phyloP scores from a whole-genome alignment of 2,329 filamentous ascomycete species.

The Fusarium papillatum region DNA sequence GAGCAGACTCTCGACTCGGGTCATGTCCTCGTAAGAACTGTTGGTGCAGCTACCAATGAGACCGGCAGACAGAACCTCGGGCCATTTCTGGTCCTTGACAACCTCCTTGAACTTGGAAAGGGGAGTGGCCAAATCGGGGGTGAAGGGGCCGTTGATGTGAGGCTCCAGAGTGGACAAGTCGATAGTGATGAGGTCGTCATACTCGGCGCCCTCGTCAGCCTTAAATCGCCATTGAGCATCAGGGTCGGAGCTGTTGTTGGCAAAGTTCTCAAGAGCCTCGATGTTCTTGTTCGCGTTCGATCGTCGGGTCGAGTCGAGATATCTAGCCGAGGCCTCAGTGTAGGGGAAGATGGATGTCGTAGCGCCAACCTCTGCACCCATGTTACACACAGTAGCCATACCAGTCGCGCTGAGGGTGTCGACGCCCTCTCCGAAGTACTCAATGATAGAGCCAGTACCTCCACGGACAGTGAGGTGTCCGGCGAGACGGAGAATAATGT shows the following conservation, averaged over 20 bases:
- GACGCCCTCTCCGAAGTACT: constrained; percentile 93
- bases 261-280: constrained; percentile 69
- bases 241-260: constrained; percentile 55
- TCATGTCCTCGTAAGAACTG: constrained; percentile 90
- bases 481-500: constrained; percentile 91
- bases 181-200: constrained; percentile 96
- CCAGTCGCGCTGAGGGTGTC: constrained; percentile 91
- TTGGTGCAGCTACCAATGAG: constrained; percentile 99
- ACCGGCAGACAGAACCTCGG: constrained; percentile 95
- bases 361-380: constrained; percentile 92
- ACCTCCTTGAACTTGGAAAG: constrained; percentile 98
- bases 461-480: constrained; percentile 93
- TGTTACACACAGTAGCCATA: constrained; percentile 93
- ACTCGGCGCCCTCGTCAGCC: constrained; percentile 88
- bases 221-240: constrained; percentile 74
- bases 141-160: constrained; percentile 99
- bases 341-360: constrained; percentile 97
- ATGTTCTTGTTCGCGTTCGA: constrained; percentile 76
- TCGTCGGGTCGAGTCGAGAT: constrained; percentile 85
- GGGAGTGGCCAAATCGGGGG: constrained; percentile 95
- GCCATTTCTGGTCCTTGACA: constrained; percentile 96
- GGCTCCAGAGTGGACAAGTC: constrained; percentile 96
- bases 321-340: constrained; percentile 85
- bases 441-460: constrained; percentile 94
- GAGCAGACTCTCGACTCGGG: constrained; percentile 87